Evolutionary conservation across 129 eudicot species (phyloP).

Genomic region (Daucus carota): DNA sequence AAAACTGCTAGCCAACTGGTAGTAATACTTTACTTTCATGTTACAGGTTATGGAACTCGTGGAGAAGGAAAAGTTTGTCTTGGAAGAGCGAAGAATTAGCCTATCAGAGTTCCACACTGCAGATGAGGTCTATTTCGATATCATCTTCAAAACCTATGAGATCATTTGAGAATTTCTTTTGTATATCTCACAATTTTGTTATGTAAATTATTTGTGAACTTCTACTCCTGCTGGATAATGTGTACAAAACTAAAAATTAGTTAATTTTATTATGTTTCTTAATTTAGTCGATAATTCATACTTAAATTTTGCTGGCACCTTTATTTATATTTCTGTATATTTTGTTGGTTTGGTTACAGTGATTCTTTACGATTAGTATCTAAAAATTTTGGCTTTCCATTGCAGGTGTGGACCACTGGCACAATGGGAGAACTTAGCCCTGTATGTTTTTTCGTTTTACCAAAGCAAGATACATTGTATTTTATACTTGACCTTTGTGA

Average conservation of each 20-base stretch:
- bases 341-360: not conserved
- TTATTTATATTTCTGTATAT: not conserved
- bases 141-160: not conserved
- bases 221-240: not conserved
- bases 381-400: not conserved
- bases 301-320: not conserved
- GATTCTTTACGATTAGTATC: not conserved
- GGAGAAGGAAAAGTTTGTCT: conserved; percentile 49
- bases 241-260: not conserved
- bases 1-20: not conserved
- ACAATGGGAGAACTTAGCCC: conserved; percentile 97
- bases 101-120: conserved; percentile 89
- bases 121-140: conserved; percentile 44
- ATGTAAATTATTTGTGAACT: not conserved
- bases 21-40: not conserved
- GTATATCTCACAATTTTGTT: not conserved
- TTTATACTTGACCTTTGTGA: not conserved
- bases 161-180: not conserved
- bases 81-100: conserved; percentile 77
- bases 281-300: not conserved
- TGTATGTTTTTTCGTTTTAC: conserved; percentile 35
- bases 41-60: conserved; percentile 91
- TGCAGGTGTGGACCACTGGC: conserved; percentile 86
- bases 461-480: not conserved
- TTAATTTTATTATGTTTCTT: not conserved